Base-by-base conservation (phyloP, 805 yeast species). In the Starmera dryadoides region DNA sequence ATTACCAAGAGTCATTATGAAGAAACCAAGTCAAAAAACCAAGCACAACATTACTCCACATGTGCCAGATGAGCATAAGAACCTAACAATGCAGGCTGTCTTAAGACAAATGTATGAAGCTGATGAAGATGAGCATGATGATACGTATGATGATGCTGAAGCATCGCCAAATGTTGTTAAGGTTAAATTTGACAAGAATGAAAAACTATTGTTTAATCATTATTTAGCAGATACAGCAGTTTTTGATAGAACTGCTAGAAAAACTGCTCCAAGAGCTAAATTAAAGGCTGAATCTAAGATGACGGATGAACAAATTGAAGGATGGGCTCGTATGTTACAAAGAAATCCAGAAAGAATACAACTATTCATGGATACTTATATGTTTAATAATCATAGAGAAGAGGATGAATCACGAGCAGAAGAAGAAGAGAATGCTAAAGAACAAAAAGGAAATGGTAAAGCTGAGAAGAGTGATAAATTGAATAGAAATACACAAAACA, bases 261-360 rank as follows among this genome's bases (percentile, higher is more conserved):
- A 76, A 30, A 45, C 79, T 0, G 60, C 64, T 33, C 59, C 54
- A 9, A 66, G 96, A 38, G 60, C 64, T 25, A 70, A 68, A 20
- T 62, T 86, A 54, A 75, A 70, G 45, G 48, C 56, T 6, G 65
- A 67, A 30, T 72, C 81, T 0, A 66, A 67, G 1, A 87, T 95
- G 96, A 68, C 88, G 0, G 89, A 88, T 58, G 96, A 87, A 53
- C 95, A 86, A 56, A 77, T 91, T 35, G 96, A 89, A 66, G 95
- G 96, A 0, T 91, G 97, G 97, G 81, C 82, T 1, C 64, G 83
- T 40, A 82, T 84, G 82, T 55, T 88, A 16, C 69, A 75, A 37
- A 75, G 74, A 49, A 74, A 79, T 33, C 87, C 93, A 1, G 66
- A 68, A 33, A 67, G 84, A 41, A 80, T 74, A 46, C 72, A 73